Conservation (phyloP, 2,329 filamentous ascomycete species). For the Penicillium capsulatum region DNA sequence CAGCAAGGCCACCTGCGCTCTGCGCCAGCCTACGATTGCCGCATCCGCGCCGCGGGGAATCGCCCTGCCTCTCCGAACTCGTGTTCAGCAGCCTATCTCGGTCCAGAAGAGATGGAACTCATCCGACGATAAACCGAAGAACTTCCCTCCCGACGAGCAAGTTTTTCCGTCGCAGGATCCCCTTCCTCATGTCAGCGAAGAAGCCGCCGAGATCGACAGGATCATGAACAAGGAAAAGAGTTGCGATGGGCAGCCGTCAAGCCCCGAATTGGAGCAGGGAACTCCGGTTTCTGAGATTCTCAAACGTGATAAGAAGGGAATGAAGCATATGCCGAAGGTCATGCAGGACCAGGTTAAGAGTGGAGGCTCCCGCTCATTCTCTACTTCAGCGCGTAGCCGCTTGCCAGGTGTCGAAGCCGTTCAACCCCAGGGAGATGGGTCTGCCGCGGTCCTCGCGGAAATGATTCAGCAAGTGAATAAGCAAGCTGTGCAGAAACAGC, state of each 20-base stretch:
- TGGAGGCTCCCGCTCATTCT: slow-evolving; percentile 52
- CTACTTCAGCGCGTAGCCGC: slow-evolving; percentile 48
- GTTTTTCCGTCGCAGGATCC: slow-evolving; percentile 50
- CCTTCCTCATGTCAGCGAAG: slow-evolving; percentile 60
- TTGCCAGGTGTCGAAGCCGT: slow-evolving; percentile 30
- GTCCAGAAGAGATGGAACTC: slow-evolving; percentile 35
- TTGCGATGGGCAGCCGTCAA: slow-evolving; percentile 41
- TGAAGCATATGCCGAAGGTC: slow-evolving; percentile 62
- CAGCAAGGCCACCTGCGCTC: slow-evolving; percentile 28
- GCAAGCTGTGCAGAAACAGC: slow-evolving; percentile 34
- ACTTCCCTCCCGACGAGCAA: slow-evolving; percentile 24
- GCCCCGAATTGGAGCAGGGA: slow-evolving; percentile 61
- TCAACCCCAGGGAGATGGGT: slow-evolving; percentile 25
- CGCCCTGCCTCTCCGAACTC: slow-evolving; percentile 22
- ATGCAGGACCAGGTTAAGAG: slow-evolving; percentile 57
- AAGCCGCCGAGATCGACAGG: slow-evolving; percentile 58
- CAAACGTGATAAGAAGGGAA: slow-evolving; percentile 57
- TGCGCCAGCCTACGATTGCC: slow-evolving; percentile 29
- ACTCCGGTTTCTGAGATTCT: slow-evolving; percentile 66
- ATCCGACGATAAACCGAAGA: slow-evolving; percentile 28
- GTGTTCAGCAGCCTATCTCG: slow-evolving; percentile 12
- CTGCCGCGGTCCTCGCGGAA: slow-evolving; percentile 31
- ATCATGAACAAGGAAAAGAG: slow-evolving; percentile 49
- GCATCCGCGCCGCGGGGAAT: slow-evolving; percentile 21
- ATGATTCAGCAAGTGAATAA: slow-evolving; percentile 37